Percentiles rank a stretch among this genome's conserved stretches.
phyloP scores from a whole-genome alignment of 1,284 basidiomycete genomes.

The Leucoagaricus sp. region DNA sequence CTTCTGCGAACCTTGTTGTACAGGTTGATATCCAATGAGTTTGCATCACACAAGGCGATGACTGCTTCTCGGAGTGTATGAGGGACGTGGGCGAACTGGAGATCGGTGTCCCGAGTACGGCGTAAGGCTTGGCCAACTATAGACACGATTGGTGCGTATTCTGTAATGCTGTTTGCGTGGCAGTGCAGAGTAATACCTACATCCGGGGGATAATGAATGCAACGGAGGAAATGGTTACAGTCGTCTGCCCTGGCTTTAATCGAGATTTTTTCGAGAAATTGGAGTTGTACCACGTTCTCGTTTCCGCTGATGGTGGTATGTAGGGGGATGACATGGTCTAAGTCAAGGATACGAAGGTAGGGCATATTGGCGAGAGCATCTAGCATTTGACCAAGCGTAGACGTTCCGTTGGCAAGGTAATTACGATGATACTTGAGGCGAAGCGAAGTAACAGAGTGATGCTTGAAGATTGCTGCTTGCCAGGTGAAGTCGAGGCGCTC shows the following conservation, averaged over 20 bases:
- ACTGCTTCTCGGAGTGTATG: too few species aligned
- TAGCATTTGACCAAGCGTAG: slow-evolving; percentile 5
- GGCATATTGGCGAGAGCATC: slow-evolving; percentile 6
- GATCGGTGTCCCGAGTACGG: too few species aligned
- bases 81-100: too few species aligned
- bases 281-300: not conserved
- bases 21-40: too few species aligned
- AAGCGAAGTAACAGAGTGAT: slow-evolving; percentile 1
- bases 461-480: slow-evolving; percentile 10
- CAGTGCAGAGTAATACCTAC: not conserved
- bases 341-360: slow-evolving; percentile 3
- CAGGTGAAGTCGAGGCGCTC: slow-evolving; percentile 6
- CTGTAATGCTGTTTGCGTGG: not conserved
- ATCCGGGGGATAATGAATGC: not conserved
- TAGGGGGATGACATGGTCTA: not conserved
- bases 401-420: not conserved
- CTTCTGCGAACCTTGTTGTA: too few species aligned
- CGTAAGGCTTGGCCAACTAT: too few species aligned
- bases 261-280: not conserved
- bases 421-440: not conserved
- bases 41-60: too few species aligned
- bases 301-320: not conserved
- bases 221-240: not conserved
- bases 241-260: not conserved
- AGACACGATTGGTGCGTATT: not conserved